Base-by-base conservation (phyloP, 2,329 filamentous ascomycete genomes). In the Raffaelea ambrosiae region DNA sequence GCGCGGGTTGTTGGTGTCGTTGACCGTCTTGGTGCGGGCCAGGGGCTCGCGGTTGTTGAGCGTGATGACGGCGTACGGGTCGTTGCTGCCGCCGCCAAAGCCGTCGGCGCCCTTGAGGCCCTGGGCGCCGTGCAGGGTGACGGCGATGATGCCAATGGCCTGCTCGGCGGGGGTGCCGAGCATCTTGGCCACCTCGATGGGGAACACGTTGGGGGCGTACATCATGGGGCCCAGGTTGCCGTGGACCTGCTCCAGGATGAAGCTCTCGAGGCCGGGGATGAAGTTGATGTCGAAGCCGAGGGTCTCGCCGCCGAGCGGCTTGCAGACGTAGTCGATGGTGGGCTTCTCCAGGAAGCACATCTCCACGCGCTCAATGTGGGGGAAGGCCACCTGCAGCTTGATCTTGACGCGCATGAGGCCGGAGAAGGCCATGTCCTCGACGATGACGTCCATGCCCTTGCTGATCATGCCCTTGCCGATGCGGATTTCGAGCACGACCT, bases 271-370 rank as follows among this genome's bases (percentile, higher is more conserved):
- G 57, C 91, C 91, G 18, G 93, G 93, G 56, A 98, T 94, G 67
- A 98, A 96, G 70, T 96, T 97, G 74, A 98, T 97, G 61, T 98
- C 93, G 63, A 98, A 96, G 36, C 93, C 93, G 54, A 98, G 88
- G 3, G 79, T 90, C 52, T 98, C 93, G 51, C 94, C 94, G 57
- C 93, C 93, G 14, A 98, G 78, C 3, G 93, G 93, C 66, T 98
- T 98, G 76, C 93, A 96, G 49, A 95, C 90, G 61, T 97, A 98
- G 68, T 98, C 93, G 55, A 98, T 90, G 1, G 78, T 83, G 2
- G 93, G 93, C 29, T 82, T 81, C 55, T 89, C 89, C 50, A 97
- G 68, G 74, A 98, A 98, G 64, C 85, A 95, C 69, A 98, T 88
- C 58, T 98, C 93, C 40, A 97, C 77, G 57, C 86, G 88, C 57